phyloP scores from a whole-genome alignment of 139 green algal species.

The Tetratostichococcus sp. region DNA sequence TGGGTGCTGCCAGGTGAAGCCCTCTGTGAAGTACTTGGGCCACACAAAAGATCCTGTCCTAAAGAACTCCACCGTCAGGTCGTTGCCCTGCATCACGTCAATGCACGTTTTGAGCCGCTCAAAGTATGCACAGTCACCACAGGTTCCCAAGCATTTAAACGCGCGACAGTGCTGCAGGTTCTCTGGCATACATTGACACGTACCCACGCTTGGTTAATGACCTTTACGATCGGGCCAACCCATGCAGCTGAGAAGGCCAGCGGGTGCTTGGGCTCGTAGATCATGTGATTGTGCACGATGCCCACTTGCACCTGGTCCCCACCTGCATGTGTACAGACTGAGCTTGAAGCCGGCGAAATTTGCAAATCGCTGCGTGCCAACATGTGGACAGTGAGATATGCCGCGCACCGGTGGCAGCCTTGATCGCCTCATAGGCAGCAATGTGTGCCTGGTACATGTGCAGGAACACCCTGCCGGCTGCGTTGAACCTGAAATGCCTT shows the following conservation, averaged over 20 bases:
- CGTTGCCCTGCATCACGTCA: slow-evolving; percentile 26
- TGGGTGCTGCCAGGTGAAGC: slow-evolving; percentile 11
- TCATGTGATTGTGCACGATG: slow-evolving; percentile 59
- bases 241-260: slow-evolving; percentile 22
- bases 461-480: slow-evolving; percentile 26
- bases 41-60: slow-evolving; percentile 42
- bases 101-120: no score
- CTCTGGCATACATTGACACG: no score
- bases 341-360: no score
- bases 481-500: slow-evolving; percentile 35
- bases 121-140: no score
- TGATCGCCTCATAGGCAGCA: slow-evolving; percentile 63
- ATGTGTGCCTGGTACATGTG: slow-evolving; percentile 49
- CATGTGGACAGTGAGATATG: no score
- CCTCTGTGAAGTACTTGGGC: neutral
- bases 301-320: slow-evolving; percentile 28
- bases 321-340: no score
- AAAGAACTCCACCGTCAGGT: slow-evolving; percentile 44
- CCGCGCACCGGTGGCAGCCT: slow-evolving; percentile 41
- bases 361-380: no score
- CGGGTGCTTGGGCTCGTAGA: slow-evolving; percentile 34
- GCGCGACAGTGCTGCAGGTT: slow-evolving; percentile 4
- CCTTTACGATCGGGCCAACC: slow-evolving; percentile 6
- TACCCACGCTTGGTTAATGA: neutral
- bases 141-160: no score